A percentile compares a stretch with the other conserved stretches of the same genome.
Conservation (phyloP, 176 grass and related monocot genomes). For the Juncus effusus region DNA sequence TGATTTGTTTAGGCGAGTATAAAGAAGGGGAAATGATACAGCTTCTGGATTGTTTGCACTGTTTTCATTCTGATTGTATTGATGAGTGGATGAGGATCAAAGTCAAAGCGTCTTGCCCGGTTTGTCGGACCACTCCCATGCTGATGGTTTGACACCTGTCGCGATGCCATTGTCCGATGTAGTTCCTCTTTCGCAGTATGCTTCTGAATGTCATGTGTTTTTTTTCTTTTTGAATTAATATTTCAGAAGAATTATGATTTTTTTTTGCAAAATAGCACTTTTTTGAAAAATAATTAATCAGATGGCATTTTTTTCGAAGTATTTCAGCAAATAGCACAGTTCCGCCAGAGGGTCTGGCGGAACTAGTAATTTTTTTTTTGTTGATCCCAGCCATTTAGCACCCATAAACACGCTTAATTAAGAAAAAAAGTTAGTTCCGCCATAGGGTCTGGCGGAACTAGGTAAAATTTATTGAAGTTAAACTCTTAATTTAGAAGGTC, state of each 20-base stretch:
- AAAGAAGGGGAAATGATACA: slow-evolving; percentile 65
- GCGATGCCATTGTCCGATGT: slow-evolving; percentile 63
- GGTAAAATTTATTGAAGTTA: no score
- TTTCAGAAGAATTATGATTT: not conserved
- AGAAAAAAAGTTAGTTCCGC: no score
- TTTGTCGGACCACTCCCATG: slow-evolving; percentile 75
- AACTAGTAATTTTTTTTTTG: no score
- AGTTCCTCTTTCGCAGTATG: slow-evolving; percentile 76
- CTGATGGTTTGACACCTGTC: slow-evolving; percentile 36
- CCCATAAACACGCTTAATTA: no score
- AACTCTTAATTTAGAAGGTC: no score
- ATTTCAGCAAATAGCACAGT: no score
- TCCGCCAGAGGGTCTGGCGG: no score
- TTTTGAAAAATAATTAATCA: no score
- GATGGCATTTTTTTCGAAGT: no score
- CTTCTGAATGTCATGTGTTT: slow-evolving; percentile 38
- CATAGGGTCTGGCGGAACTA: no score
- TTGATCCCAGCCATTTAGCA: no score
- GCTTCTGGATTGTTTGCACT: slow-evolving; percentile 83
- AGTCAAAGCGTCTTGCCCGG: slow-evolving; percentile 51
- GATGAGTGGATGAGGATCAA: slow-evolving; percentile 68
- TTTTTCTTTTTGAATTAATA: not conserved
- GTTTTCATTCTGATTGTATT: slow-evolving; percentile 64
- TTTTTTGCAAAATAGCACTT: no score
- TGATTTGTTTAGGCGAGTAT: slow-evolving; percentile 88